Conservation (phyloP, 2,329 filamentous ascomycete genomes). For the Calonectria pteridis region DNA sequence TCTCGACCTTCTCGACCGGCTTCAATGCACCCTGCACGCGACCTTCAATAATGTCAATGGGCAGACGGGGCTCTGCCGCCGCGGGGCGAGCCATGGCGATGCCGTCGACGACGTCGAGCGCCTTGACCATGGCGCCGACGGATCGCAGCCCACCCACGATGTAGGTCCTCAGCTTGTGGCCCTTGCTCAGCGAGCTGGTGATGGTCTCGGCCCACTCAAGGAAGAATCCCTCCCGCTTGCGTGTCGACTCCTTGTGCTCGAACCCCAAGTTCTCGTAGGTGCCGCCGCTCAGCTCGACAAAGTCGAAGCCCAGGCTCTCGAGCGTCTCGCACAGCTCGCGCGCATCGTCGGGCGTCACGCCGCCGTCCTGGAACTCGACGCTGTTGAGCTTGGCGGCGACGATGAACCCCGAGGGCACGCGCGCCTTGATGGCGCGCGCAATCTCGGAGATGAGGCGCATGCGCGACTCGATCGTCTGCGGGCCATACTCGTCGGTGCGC, state of each 20-base stretch:
- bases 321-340: constrained; percentile 59
- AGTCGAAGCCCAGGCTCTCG: constrained; percentile 63
- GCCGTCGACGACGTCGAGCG: constrained; percentile 68
- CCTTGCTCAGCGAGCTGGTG: constrained; percentile 47
- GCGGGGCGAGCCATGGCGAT: constrained; percentile 63
- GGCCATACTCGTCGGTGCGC: constrained; percentile 64
- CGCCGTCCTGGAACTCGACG: constrained; percentile 67
- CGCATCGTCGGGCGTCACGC: constrained; percentile 64
- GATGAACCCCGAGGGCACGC: constrained; percentile 52
- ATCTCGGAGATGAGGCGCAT: constrained; percentile 60
- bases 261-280: constrained; percentile 68
- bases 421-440: constrained; percentile 48
- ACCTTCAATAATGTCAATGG: constrained; percentile 45
- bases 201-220: constrained; percentile 69
- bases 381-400: constrained; percentile 69
- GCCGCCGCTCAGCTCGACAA: constrained; percentile 71
- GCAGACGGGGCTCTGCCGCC: constrained; percentile 49
- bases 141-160: constrained; percentile 70
- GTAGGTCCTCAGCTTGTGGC: constrained; percentile 64
- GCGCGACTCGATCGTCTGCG: constrained; percentile 57
- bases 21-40: constrained; percentile 33
- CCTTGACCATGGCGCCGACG: constrained; percentile 68
- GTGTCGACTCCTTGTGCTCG: constrained; percentile 64
- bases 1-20: constrained; percentile 29
- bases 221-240: constrained; percentile 69